phyloP scores from a whole-genome alignment of 129 eudicot genomes.

The Lonicera japonica region DNA sequence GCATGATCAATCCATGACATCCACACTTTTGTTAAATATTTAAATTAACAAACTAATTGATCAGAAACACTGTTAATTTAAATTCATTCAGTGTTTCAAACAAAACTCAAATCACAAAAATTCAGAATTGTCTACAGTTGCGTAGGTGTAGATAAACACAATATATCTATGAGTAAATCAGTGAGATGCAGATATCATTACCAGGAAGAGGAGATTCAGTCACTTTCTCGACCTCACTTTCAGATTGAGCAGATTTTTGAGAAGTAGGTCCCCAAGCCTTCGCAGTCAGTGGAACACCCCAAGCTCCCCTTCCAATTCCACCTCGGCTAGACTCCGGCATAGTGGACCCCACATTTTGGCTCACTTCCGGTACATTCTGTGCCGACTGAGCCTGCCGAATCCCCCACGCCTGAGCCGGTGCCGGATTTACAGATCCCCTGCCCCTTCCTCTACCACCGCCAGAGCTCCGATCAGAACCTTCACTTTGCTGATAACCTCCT shows the following conservation, averaged over 20 bases:
- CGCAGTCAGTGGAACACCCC: conserved; percentile 3
- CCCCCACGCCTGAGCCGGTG: neutral
- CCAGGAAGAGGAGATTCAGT: neutral
- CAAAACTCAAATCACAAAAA: too few species aligned
- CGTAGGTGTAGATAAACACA: neutral
- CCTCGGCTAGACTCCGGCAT: too few species aligned
- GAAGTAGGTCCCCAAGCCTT: neutral
- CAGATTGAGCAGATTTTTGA: neutral
- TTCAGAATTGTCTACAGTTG: too few species aligned
- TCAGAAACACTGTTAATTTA: too few species aligned
- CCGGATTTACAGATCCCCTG: neutral
- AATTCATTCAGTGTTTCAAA: too few species aligned
- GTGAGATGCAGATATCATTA: neutral
- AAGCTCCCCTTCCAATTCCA: neutral
- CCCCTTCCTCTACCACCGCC: neutral
- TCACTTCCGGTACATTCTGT: neutral
- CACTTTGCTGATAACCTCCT: neutral
- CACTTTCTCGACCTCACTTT: neutral
- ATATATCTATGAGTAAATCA: neutral
- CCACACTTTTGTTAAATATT: too few species aligned
- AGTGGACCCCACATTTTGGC: neutral
- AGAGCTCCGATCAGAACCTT: too few species aligned
- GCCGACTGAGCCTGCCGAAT: neutral
- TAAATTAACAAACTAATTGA: too few species aligned
- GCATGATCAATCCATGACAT: too few species aligned